These are phyloP conservation scores for Hortaea werneckii DNA, from an alignment of 2,329 filamentous ascomycete species.

Conservation along the genomic window DNA sequence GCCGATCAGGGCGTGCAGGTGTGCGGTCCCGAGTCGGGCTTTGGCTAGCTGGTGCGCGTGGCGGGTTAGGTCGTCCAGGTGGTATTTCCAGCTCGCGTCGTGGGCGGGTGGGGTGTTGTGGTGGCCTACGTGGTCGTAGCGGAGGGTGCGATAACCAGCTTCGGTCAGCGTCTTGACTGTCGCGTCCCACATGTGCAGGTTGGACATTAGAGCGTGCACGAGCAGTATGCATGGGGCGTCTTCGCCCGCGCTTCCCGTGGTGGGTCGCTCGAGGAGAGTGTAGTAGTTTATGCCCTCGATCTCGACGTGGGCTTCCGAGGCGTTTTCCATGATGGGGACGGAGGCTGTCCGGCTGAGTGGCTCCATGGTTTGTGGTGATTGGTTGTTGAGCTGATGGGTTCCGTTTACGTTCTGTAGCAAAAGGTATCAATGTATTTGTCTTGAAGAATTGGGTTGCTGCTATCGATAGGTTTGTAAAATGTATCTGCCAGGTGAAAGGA, in stretches of 20 bases:
- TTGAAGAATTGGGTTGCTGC: no score
- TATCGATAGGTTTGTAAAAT: no score
- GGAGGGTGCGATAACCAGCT: slow-evolving; percentile 18
- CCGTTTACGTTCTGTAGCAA: no score
- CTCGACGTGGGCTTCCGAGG: slow-evolving; percentile 5
- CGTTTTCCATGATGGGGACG: slow-evolving; percentile 4
- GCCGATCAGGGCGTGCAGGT: slow-evolving; percentile 16
- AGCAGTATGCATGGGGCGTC: slow-evolving; percentile 7
- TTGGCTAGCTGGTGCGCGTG: slow-evolving; percentile 17
- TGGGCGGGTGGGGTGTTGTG: slow-evolving; percentile 13
- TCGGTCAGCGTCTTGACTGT: slow-evolving; percentile 12
- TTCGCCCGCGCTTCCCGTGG: not conserved
- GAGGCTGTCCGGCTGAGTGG: not conserved
- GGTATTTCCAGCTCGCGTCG: slow-evolving; percentile 1
- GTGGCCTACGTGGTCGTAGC: slow-evolving; percentile 22
- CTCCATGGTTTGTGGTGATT: not conserved
- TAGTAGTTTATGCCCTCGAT: slow-evolving; percentile 20
- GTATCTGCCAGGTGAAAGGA: no score
- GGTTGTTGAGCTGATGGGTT: not conserved
- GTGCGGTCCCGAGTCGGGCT: slow-evolving; percentile 4
- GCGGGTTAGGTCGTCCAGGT: slow-evolving; percentile 17
- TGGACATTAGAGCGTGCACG: slow-evolving; percentile 22
- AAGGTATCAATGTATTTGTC: no score
- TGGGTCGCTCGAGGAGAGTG: slow-evolving; percentile 13
- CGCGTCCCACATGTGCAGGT: slow-evolving; percentile 18